Conservation (phyloP, 192 early-diverging fungal species). For the Coemansia furcata region DNA sequence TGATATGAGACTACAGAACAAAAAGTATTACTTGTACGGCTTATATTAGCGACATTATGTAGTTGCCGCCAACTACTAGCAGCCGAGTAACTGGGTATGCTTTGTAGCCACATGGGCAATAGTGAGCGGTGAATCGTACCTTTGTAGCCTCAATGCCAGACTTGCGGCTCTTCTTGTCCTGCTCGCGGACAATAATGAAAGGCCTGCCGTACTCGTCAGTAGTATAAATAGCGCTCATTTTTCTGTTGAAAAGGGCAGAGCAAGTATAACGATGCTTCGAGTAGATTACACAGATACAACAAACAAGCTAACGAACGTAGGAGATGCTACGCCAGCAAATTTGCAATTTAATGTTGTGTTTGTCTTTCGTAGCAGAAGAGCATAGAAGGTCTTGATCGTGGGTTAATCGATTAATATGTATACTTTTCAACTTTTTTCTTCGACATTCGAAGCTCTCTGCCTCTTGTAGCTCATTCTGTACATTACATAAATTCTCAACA, state of each 20-base stretch:
- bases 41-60: not conserved
- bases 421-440: not conserved
- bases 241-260: not conserved
- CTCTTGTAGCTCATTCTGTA: not conserved
- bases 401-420: not conserved
- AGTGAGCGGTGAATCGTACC: slow-evolving; percentile 53
- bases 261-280: not conserved
- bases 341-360: not conserved
- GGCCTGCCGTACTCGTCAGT: slow-evolving; percentile 97
- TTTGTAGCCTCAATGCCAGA: slow-evolving; percentile 94
- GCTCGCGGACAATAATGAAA: slow-evolving; percentile 98
- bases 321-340: not conserved
- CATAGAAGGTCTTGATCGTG: not conserved
- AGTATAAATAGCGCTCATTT: slow-evolving; percentile 78
- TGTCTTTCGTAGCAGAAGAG: not conserved
- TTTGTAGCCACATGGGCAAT: not conserved
- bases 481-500: not conserved
- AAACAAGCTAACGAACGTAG: not conserved
- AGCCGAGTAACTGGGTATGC: not conserved
- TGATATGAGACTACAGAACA: slow-evolving; percentile 83
- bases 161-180: slow-evolving; percentile 87
- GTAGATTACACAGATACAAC: not conserved
- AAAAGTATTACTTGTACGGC: not conserved
- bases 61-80: not conserved
- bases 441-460: not conserved